A percentile compares a stretch with the other conserved stretches of the same genome.
These are phyloP conservation scores for Emydomyces testavorans DNA, from an alignment of 2,329 filamentous ascomycete species.

Conservation along the genomic window DNA sequence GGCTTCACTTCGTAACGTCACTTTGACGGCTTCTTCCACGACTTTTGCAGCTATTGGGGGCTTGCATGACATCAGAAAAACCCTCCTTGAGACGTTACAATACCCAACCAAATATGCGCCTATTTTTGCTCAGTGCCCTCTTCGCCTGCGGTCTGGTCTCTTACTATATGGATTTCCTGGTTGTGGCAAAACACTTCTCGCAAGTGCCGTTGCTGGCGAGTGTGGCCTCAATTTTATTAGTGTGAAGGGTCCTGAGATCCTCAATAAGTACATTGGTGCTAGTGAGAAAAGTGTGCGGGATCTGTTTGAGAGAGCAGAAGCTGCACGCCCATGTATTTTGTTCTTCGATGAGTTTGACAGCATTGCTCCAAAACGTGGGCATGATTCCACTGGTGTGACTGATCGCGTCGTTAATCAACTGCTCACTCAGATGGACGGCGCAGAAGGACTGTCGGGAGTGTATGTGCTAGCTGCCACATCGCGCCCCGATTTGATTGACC, in stretches of 20 bases:
- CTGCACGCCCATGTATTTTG: slow-evolving; percentile 81
- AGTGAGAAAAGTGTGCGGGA: slow-evolving; percentile 94
- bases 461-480: slow-evolving; percentile 94
- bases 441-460: slow-evolving; percentile 85
- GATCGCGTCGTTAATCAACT: slow-evolving; percentile 97
- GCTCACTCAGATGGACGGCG: slow-evolving; percentile 96
- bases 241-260: slow-evolving; percentile 93
- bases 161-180: slow-evolving; percentile 91
- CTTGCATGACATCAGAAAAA: slow-evolving; percentile 70
- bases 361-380: slow-evolving; percentile 91
- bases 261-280: slow-evolving; percentile 98
- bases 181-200: slow-evolving; percentile 90
- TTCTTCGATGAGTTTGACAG: slow-evolving; percentile 99
- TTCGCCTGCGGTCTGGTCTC: slow-evolving; percentile 85
- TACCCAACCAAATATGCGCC: slow-evolving; percentile 97
- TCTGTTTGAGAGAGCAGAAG: slow-evolving; percentile 76
- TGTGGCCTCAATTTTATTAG: slow-evolving; percentile 97
- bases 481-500: slow-evolving; percentile 87
- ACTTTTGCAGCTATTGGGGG: slow-evolving; percentile 90
- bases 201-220: slow-evolving; percentile 93
- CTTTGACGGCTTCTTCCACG: slow-evolving; percentile 81
- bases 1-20: slow-evolving; percentile 85
- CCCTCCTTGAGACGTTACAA: slow-evolving; percentile 86
- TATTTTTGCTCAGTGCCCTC: slow-evolving; percentile 89
- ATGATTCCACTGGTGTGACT: slow-evolving; percentile 96